Evolutionary conservation across 306 rosid genomes (phyloP), one percentile per base, ranked within the genome.

Genomic region (Trichosanthes truncata): DNA sequence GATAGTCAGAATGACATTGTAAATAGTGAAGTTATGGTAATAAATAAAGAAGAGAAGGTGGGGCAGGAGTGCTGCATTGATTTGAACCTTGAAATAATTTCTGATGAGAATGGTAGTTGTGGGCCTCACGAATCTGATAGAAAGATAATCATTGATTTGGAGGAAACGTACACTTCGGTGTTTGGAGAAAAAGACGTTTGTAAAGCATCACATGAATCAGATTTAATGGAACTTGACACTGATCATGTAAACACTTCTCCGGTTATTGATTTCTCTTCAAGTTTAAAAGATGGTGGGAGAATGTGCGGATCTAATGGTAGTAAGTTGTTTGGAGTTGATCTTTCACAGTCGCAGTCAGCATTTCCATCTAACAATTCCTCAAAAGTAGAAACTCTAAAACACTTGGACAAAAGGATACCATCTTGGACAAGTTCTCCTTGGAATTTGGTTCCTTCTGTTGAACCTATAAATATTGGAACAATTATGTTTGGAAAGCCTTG

Each of bases 401-500:
- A 40, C 56, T 41, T n/a, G 9, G 56, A 78, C 26, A 49, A 9
- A 29, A 51, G 21, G 45, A 48, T 31, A 31, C 78, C 63, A 25
- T 73, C 78, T 73, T 17, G 43, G 62, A 20, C 48, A 31, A 31
- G 63, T 33, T 51, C 62, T 26, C 41, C 59, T 74, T 79, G 48
- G 72, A 57, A 80, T 60, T 81, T 79, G 77, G 84, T 79, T 82
- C 80, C 86, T 80, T 59, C 65, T 35, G 82, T 91, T 63, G 88
- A 89, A 86, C 92, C 81, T 73, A 78, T 91, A 48, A 85, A 81
- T 80, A 52, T 89, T 69, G 99, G 99, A 75, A 84, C 88, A 31
- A 82, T 89, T 80, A 86, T 90, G 80, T 62, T 71, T 82, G 94
- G 98, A 77, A 91, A 87, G 86, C 88, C 74, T 40, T 93, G 99